These are phyloP conservation scores for Dalbergia oliveri DNA, from an alignment of 306 rosid species.

Conservation along the genomic window DNA sequence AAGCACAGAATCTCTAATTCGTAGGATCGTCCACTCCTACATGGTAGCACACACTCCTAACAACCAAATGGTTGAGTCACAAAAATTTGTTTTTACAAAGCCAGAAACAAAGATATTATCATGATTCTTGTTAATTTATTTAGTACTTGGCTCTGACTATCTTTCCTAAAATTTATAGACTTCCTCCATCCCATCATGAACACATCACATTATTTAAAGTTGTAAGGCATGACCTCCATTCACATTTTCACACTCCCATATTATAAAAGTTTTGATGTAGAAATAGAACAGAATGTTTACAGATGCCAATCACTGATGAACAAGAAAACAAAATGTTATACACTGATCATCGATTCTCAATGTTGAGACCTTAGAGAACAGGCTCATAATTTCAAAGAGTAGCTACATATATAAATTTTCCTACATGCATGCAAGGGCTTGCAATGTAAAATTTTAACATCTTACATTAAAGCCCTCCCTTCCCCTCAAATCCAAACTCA, in stretches of 20 bases:
- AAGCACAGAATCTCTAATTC: too few relatives aligned
- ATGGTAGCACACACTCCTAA: too few relatives aligned
- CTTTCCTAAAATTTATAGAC: not conserved
- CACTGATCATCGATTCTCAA: slow-evolving; percentile 20
- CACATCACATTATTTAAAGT: not conserved
- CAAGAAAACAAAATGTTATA: not conserved
- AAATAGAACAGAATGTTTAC: not conserved
- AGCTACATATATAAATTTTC: not conserved
- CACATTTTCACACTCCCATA: not conserved
- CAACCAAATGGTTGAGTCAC: not conserved
- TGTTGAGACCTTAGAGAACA: not conserved
- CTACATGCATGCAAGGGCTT: not conserved
- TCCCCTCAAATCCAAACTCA: too few relatives aligned
- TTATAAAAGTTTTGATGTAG: not conserved
- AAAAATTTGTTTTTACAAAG: not conserved
- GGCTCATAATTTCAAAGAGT: slow-evolving; percentile 3
- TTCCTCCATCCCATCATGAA: not conserved
- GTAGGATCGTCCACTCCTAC: too few relatives aligned
- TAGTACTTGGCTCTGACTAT: not conserved
- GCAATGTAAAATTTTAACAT: too few relatives aligned
- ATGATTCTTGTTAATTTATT: not conserved
- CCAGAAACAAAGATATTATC: not conserved
- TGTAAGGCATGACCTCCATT: not conserved
- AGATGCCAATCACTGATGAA: not conserved
- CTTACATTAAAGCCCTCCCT: too few relatives aligned